Evolutionary conservation across 2,329 filamentous ascomycete genomes (phyloP).

Genomic region (Pyricularia pennisetigena): DNA sequence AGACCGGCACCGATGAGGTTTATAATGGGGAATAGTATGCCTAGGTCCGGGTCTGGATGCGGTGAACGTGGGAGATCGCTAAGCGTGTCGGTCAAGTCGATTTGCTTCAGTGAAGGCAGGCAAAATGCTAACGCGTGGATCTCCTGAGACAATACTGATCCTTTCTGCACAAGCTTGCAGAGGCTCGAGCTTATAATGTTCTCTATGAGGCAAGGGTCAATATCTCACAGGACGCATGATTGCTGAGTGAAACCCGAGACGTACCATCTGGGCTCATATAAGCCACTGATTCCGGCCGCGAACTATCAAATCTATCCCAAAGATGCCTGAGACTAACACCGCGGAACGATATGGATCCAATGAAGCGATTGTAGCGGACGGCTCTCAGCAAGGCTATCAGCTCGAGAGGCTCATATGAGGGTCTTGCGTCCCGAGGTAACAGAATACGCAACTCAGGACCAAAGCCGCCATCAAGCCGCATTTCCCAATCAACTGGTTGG

Average conservation of each 20-base stretch:
- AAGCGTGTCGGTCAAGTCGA: slow-evolving; percentile 37
- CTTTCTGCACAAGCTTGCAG: slow-evolving; percentile 35
- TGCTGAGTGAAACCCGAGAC: slow-evolving; percentile 7
- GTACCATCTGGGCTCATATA: slow-evolving; percentile 43
- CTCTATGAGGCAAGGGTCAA: slow-evolving; percentile 21
- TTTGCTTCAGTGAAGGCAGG: slow-evolving; percentile 43
- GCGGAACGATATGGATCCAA: slow-evolving; percentile 45
- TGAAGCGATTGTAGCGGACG: slow-evolving; percentile 48
- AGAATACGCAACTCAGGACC: slow-evolving; percentile 45
- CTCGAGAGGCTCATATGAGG: slow-evolving; percentile 37
- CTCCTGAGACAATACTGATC: slow-evolving; percentile 43
- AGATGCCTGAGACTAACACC: slow-evolving; percentile 38
- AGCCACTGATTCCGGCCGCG: slow-evolving; percentile 34
- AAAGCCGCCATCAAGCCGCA: slow-evolving; percentile 31
- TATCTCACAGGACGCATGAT: not conserved
- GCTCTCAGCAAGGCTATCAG: slow-evolving; percentile 47
- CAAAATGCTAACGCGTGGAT: slow-evolving; percentile 45
- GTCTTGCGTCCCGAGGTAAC: slow-evolving; percentile 21
- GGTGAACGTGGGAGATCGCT: slow-evolving; percentile 4
- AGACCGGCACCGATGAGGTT: slow-evolving; percentile 29
- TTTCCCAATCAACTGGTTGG: slow-evolving; percentile 39
- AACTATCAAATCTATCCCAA: slow-evolving; percentile 29
- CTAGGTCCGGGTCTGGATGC: slow-evolving; percentile 10
- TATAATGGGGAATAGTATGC: slow-evolving; percentile 30
- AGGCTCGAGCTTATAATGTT: slow-evolving; percentile 38